Evolutionary conservation across 495 filamentous ascomycete genomes (phyloP).

Genomic region (Aspergillus wentii): DNA sequence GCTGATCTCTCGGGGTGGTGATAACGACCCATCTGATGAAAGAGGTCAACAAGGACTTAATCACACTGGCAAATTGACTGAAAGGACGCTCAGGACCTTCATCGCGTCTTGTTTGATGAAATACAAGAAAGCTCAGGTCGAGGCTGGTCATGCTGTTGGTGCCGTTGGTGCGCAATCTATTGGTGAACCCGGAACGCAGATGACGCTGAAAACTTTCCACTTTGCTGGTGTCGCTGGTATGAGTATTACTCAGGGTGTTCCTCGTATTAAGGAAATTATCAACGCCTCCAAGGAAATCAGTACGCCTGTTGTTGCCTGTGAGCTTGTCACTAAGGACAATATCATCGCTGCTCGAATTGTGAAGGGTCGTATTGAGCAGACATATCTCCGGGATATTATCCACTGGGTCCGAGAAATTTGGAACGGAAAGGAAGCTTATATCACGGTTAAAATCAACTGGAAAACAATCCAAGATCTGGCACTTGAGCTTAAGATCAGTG

Average conservation of each 20-base stretch:
- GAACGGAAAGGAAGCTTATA: constrained; percentile 64
- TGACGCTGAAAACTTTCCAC: constrained; percentile 99
- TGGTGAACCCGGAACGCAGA: constrained; percentile 96
- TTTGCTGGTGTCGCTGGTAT: constrained; percentile 99
- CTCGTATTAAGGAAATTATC: constrained; percentile 99
- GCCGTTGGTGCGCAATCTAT: constrained; percentile 97
- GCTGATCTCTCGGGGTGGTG: constrained; percentile 40
- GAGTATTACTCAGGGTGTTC: constrained; percentile 98
- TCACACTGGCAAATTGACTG: constrained; percentile 75
- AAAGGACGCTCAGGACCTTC: constrained; percentile 65
- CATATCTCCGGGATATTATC: constrained; percentile 52
- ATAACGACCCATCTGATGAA: constrained; percentile 33
- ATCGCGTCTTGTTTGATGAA: constrained; percentile 79
- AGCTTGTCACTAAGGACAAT: constrained; percentile 62
- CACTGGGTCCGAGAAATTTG: constrained; percentile 76
- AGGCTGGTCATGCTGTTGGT: constrained; percentile 95
- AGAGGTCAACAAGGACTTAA: constrained; percentile 47
- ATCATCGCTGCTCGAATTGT: constrained; percentile 77
- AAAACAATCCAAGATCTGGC: constrained; percentile 71
- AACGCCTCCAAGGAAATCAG: constrained; percentile 91
- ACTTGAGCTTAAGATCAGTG: constrained; percentile 62
- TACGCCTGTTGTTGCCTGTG: constrained; percentile 87
- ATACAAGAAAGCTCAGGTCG: constrained; percentile 82
- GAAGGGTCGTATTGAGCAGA: constrained; percentile 83
- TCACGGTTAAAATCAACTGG: constrained; percentile 73